These are phyloP conservation scores for Chlorella vulgaris DNA, from an alignment of 139 green algal species.

Conservation along the genomic window DNA sequence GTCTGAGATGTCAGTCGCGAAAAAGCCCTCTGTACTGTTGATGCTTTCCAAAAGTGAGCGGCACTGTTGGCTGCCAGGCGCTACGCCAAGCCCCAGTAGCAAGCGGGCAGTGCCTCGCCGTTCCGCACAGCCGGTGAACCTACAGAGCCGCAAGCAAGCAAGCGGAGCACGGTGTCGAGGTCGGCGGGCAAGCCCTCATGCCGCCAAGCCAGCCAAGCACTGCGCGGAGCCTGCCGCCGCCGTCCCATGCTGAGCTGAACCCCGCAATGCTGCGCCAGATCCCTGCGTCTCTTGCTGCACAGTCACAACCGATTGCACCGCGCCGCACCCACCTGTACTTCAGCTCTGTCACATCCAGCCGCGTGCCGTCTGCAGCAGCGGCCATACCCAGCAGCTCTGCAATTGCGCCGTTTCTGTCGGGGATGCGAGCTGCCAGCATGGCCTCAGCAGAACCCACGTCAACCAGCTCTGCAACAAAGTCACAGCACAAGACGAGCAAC, in stretches of 20 bases:
- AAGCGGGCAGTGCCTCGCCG: conserved; percentile 56
- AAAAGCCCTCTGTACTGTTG: conserved; percentile 53
- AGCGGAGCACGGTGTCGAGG: too few species aligned
- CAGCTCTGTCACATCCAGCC: conserved; percentile 54
- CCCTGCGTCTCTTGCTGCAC: too few species aligned
- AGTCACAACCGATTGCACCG: too few species aligned
- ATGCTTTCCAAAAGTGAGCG: conserved; percentile 66
- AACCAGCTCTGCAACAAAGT: conserved; percentile 78
- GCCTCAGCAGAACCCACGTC: conserved; percentile 87
- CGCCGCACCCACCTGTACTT: conserved; percentile 38
- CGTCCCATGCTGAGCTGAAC: too few species aligned
- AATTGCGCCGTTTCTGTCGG: conserved; percentile 81
- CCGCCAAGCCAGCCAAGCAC: too few species aligned
- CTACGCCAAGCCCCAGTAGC: conserved; percentile 73
- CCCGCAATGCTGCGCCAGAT: too few species aligned
- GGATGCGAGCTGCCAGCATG: conserved; percentile 87
- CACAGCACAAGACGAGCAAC: too few species aligned
- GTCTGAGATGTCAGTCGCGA: conserved; percentile 76
- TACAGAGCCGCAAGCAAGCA: not conserved
- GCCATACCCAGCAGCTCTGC: conserved; percentile 27
- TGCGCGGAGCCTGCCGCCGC: too few species aligned
- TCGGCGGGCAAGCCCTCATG: too few species aligned
- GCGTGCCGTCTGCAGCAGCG: not conserved
- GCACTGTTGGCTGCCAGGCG: conserved; percentile 40
- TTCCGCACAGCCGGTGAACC: not conserved